Conservation (phyloP, 1,139 yeast species). For the Yamadazyma triangularis region DNA sequence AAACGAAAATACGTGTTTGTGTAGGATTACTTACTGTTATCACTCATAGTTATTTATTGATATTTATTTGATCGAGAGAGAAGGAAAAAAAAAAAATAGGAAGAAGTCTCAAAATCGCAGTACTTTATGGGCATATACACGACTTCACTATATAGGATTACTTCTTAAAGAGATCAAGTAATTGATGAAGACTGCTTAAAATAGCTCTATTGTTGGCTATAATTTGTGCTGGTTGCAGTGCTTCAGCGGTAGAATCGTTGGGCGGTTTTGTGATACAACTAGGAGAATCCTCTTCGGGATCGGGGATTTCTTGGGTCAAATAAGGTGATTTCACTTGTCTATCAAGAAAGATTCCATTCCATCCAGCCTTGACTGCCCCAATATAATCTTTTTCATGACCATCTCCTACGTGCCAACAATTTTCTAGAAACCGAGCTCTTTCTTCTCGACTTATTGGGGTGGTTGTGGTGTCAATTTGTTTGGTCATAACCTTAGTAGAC, state of each 20-base stretch:
- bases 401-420: constrained; percentile 68
- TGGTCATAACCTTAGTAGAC: too few species aligned
- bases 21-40: too few species aligned
- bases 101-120: too few species aligned
- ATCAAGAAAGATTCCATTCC: constrained; percentile 57
- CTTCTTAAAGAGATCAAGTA: too few species aligned
- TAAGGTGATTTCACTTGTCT: constrained; percentile 24
- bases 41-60: too few species aligned
- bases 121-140: too few species aligned
- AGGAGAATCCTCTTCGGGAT: constrained; percentile 12
- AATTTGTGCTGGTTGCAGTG: constrained; percentile 11
- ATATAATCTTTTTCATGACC: constrained; percentile 48
- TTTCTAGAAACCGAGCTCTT: constrained; percentile 14
- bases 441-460: constrained; percentile 4
- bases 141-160: constrained; percentile 1
- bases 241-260: background rate
- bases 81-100: too few species aligned
- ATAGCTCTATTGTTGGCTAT: constrained; percentile 37
- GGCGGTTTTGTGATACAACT: constrained; percentile 10
- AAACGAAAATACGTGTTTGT: too few species aligned
- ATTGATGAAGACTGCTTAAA: constrained; percentile 22
- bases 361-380: constrained; percentile 52
- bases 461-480: too few species aligned
- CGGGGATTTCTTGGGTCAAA: constrained; percentile 9
- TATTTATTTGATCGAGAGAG: too few species aligned